Evolutionary conservation across 306 rosid genomes (phyloP).

Genomic region (Dryas alaskensis): DNA sequence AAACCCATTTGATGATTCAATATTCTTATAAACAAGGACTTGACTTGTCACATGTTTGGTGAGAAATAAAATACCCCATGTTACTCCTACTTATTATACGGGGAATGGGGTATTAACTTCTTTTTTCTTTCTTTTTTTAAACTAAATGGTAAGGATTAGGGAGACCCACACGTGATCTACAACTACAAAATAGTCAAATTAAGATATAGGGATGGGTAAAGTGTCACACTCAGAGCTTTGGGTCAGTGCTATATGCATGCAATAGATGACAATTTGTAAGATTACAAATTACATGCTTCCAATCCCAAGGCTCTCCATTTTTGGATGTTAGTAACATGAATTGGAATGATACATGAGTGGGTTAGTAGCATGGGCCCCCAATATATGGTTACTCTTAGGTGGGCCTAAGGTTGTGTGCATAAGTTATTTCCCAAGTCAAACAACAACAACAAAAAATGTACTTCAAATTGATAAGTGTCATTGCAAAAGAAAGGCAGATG

Average conservation of each 20-base stretch:
- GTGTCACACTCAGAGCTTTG: slow-evolving; percentile 12
- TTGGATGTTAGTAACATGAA: too few species aligned
- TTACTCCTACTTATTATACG: neutral
- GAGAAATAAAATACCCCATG: slow-evolving; percentile 1
- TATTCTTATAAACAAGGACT: neutral
- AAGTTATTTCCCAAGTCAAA: too few species aligned
- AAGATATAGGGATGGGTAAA: slow-evolving; percentile 9
- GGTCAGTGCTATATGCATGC: neutral
- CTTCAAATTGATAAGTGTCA: too few species aligned
- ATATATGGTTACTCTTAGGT: too few species aligned
- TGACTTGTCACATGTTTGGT: slow-evolving; percentile 40
- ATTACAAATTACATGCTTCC: neutral
- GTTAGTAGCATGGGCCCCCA: too few species aligned
- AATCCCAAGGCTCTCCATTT: neutral
- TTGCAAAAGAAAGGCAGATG: too few species aligned
- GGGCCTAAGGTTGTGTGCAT: too few species aligned
- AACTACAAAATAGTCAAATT: neutral
- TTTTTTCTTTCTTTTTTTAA: neutral
- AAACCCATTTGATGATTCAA: neutral
- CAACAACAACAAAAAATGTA: too few species aligned
- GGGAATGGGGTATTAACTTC: neutral
- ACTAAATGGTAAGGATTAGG: neutral
- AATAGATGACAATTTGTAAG: slow-evolving; percentile 6
- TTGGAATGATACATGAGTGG: too few species aligned
- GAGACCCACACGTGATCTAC: slow-evolving; percentile 16